A percentile compares a stretch with the other conserved stretches of the same genome.
phyloP scores from a whole-genome alignment of 176 grass and related monocot genomes.

The Zizania latifolia region DNA sequence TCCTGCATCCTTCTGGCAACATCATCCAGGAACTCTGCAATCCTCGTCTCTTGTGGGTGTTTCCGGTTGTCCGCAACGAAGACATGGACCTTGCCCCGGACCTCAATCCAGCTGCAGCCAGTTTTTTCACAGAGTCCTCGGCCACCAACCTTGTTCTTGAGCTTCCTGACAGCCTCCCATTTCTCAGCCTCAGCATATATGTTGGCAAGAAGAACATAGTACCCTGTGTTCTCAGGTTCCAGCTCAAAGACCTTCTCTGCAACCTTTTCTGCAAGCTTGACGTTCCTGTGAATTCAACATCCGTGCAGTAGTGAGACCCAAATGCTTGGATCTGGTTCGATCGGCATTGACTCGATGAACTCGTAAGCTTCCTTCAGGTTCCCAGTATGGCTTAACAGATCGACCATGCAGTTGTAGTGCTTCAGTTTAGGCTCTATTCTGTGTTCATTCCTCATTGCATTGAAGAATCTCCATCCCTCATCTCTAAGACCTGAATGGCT shows the following conservation, averaged over 20 bases:
- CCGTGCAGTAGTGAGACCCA: slow-evolving; percentile 66
- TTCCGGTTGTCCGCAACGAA: slow-evolving; percentile 49
- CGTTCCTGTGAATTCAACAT: slow-evolving; percentile 64
- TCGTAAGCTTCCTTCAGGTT: slow-evolving; percentile 54
- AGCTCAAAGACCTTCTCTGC: slow-evolving; percentile 64
- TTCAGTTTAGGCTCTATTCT: slow-evolving; percentile 66
- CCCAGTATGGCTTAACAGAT: slow-evolving; percentile 55
- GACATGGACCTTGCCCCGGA: slow-evolving; percentile 55
- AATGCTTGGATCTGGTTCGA: slow-evolving; percentile 65
- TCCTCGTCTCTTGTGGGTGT: slow-evolving; percentile 49
- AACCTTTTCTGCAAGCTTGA: slow-evolving; percentile 80
- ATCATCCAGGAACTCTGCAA: slow-evolving; percentile 51
- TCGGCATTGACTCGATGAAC: slow-evolving; percentile 72
- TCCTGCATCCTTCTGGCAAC: slow-evolving; percentile 50
- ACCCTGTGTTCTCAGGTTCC: slow-evolving; percentile 75
- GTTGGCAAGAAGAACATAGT: slow-evolving; percentile 84
- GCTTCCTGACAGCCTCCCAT: slow-evolving; percentile 72
- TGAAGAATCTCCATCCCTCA: slow-evolving; percentile 74
- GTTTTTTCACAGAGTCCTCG: slow-evolving; percentile 46
- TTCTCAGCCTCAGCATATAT: slow-evolving; percentile 81
- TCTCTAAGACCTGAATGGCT: slow-evolving; percentile 72
- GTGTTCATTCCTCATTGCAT: slow-evolving; percentile 68
- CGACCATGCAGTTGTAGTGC: slow-evolving; percentile 79
- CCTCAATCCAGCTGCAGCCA: slow-evolving; percentile 77
- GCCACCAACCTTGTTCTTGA: slow-evolving; percentile 48